Evolutionary conservation across 1,284 basidiomycete species (phyloP), one percentile per base, ranked within the genome.

Genomic region (Ceratobasidium sp.): DNA sequence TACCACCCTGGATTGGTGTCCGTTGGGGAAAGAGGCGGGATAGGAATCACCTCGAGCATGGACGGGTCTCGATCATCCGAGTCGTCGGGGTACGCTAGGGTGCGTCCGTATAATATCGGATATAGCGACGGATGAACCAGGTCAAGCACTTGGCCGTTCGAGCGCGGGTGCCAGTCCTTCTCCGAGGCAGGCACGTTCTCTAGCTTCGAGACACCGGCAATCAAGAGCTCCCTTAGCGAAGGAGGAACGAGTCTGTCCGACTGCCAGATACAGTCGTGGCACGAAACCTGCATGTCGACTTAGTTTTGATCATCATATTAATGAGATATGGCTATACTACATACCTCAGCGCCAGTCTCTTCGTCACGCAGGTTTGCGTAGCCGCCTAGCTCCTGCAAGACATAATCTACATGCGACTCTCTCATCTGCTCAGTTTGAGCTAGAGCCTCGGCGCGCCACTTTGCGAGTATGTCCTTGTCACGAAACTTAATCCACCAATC

Each of bases 211-310:
- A 82, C 80, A 18, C 76, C 80, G 16, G 57, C 44, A 7, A 76
- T 72, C 8, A 80, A 76, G 1, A 43, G 49, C 5, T 54, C 41
- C 26, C 73, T 69, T 21, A 74, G 67, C 11, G 69, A 3, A 6
- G 61, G 26, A 57, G 78, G 74, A 21, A 83, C 41, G 28, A 83
- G 73, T 26, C 61, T 44, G 28, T 82, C 78, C 0, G 84, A 83
- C 74, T 87, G 82, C 86, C 86, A 88, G 32, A 88, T 85, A 21
- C 85, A 82, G 66, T 87, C 86, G 73, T 86, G 86, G 76, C 85
- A 87, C 18, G 86, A 87, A 74, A 86, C 87, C 69, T 67, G 23
- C 35, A 26, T 38, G 32, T 26, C 16, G n/a, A 52, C 44, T 43
- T 13, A 16, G 5, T 5, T 21, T 46, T 28, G 16, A 14, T 6